Conservation (phyloP, 169 alveolate genomes). For the Hepatocystis sp. region DNA sequence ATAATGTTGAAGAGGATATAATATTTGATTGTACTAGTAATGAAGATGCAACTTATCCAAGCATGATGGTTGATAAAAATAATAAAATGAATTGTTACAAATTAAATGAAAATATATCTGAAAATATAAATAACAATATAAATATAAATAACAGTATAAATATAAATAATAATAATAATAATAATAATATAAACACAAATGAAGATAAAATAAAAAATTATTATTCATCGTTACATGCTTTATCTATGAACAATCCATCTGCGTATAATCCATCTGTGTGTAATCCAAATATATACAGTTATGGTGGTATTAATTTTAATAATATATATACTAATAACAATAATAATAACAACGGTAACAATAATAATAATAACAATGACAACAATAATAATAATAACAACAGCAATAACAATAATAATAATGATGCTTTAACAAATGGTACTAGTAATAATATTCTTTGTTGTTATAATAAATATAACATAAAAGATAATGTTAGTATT, state of each 20-base stretch:
- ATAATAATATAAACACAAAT: neutral
- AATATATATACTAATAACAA: neutral
- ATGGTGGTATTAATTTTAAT: neutral
- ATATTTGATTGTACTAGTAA: no score
- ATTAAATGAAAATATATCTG: neutral
- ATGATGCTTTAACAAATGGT: no score
- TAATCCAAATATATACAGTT: slow-evolving; percentile 1
- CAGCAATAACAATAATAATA: neutral
- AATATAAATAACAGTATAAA: neutral
- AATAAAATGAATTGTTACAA: neutral
- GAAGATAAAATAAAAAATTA: slow-evolving; percentile 8
- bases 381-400: neutral
- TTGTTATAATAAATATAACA: no score
- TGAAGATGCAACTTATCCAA: no score
- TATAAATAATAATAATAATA: neutral
- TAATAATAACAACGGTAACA: neutral
- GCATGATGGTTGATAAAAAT: neutral
- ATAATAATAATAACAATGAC: no score
- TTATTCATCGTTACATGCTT: slow-evolving; percentile 22
- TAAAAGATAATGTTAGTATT: no score
- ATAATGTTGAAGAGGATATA: no score
- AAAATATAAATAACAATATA: neutral
- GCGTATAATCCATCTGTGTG: neutral
- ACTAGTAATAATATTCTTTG: no score
- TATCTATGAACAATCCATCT: no score